These are phyloP conservation scores for Phanerochaete sordida DNA, from an alignment of 768 basidiomycete species.

Conservation along the genomic window DNA sequence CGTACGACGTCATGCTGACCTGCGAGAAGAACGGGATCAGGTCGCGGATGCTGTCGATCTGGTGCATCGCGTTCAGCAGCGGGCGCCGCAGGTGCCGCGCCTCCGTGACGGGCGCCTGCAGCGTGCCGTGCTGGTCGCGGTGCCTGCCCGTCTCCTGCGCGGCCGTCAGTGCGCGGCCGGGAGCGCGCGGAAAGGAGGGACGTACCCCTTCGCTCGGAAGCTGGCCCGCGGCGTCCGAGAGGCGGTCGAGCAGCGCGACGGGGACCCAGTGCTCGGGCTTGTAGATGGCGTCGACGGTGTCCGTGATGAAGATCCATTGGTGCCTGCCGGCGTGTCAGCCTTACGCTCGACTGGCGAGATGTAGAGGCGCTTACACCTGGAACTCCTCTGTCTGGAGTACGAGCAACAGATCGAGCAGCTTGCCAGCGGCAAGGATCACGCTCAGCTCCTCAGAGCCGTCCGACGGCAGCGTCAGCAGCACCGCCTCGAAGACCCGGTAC, in stretches of 20 bases:
- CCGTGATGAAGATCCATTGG: slow-evolving; percentile 98
- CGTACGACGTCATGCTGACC: slow-evolving; percentile 85
- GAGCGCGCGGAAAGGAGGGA: not conserved
- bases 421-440: slow-evolving; percentile 84
- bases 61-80: slow-evolving; percentile 60
- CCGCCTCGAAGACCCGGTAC: slow-evolving; percentile 89
- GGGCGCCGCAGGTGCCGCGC: slow-evolving; percentile 65
- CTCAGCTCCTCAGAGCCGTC: slow-evolving; percentile 86
- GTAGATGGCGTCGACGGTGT: slow-evolving; percentile 94
- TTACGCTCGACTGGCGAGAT: not conserved
- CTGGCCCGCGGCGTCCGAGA: slow-evolving; percentile 78
- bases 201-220: slow-evolving; percentile 47
- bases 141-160: not conserved
- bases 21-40: slow-evolving; percentile 88
- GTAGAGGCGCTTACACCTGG: slow-evolving; percentile 64
- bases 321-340: slow-evolving; percentile 46
- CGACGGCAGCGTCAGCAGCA: slow-evolving; percentile 62
- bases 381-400: slow-evolving; percentile 96
- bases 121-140: not conserved
- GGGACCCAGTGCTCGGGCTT: slow-evolving; percentile 81
- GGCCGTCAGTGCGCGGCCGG: not conserved
- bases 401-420: slow-evolving; percentile 90
- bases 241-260: slow-evolving; percentile 85
- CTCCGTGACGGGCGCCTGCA: slow-evolving; percentile 20
- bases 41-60: slow-evolving; percentile 82